Conservation (phyloP, 2,329 filamentous ascomycete genomes). For the Coccinonectria pachysandricola region DNA sequence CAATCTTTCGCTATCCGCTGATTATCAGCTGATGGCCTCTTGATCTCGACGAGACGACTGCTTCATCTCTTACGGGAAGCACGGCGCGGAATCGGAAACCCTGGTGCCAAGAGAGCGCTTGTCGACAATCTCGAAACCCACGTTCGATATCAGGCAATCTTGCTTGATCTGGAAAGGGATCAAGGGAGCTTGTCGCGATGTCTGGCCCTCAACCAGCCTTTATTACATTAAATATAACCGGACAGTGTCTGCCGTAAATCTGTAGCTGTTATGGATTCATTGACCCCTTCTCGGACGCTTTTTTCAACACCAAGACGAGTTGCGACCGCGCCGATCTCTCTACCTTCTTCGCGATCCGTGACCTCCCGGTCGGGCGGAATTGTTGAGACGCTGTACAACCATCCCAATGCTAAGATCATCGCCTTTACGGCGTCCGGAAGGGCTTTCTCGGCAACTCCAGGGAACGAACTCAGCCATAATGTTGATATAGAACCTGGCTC, state of each 20-base stretch:
- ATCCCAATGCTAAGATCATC: slow-evolving; percentile 61
- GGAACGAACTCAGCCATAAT: slow-evolving; percentile 17
- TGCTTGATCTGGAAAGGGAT: slow-evolving; percentile 11
- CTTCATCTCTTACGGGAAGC: too few species aligned
- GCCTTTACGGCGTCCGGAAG: slow-evolving; percentile 35
- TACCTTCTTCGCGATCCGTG: slow-evolving; percentile 12
- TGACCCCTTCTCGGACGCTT: too few species aligned
- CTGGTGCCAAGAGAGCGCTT: too few species aligned
- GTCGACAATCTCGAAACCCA: too few species aligned
- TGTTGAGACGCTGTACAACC: slow-evolving; percentile 65
- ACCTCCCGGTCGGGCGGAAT: slow-evolving; percentile 13
- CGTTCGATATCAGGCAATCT: too few species aligned
- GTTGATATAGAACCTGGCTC: slow-evolving; percentile 46
- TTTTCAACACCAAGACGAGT: slow-evolving; percentile 25
- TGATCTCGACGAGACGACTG: too few species aligned
- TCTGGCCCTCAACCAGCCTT: slow-evolving; percentile 11
- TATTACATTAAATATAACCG: too few species aligned
- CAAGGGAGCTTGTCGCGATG: slow-evolving; percentile 12
- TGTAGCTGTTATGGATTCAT: too few species aligned
- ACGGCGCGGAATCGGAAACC: too few species aligned
- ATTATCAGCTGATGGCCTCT: too few species aligned
- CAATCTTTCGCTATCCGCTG: too few species aligned
- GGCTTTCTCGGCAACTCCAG: slow-evolving; percentile 22
- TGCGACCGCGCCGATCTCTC: slow-evolving; percentile 27
- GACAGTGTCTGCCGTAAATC: too few species aligned